phyloP scores from a whole-genome alignment of 768 basidiomycete species.

The Guyanaporus albipodus region DNA sequence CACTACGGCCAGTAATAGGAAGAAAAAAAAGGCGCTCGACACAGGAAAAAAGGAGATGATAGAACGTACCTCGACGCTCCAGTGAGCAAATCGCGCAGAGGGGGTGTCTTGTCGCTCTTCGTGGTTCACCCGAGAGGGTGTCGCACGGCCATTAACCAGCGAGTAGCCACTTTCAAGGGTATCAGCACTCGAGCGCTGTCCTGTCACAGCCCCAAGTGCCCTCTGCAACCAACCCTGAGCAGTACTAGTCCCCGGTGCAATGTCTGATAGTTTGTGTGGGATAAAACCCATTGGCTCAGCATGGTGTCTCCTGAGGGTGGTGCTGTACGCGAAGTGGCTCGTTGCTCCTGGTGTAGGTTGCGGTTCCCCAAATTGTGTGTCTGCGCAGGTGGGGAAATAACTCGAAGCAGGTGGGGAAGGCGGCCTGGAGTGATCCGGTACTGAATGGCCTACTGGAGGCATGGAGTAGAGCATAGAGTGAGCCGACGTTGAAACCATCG shows the following conservation, averaged over 20 bases:
- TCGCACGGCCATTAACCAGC: conserved; percentile 24
- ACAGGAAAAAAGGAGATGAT: neutral
- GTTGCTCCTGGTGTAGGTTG: conserved; percentile 62
- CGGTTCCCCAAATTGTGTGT: conserved; percentile 43
- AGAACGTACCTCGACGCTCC: conserved; percentile 54
- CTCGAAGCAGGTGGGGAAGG: conserved; percentile 77
- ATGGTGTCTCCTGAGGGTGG: conserved; percentile 68
- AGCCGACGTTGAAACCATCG: conserved; percentile 21
- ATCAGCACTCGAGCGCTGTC: conserved; percentile 17
- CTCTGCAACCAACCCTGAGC: conserved; percentile 50
- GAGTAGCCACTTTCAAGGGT: conserved; percentile 39
- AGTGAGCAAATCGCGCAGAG: conserved; percentile 66
- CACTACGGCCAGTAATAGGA: neutral
- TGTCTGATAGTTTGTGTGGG: conserved; percentile 37
- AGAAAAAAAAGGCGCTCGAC: neutral
- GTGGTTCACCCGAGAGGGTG: conserved; percentile 15
- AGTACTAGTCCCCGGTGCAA: conserved; percentile 35
- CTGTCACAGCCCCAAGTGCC: conserved; percentile 33
- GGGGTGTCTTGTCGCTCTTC: conserved; percentile 46
- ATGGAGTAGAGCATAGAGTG: conserved; percentile 18
- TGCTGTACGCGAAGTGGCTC: conserved; percentile 79
- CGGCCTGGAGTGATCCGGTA: conserved; percentile 20
- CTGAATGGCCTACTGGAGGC: conserved; percentile 10
- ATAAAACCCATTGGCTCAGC: conserved; percentile 38
- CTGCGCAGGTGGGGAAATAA: conserved; percentile 65